Evolutionary conservation across 2,329 filamentous ascomycete genomes (phyloP), one percentile per base, ranked within the genome.

Genomic region (Atkinsonella hypoxylon): DNA sequence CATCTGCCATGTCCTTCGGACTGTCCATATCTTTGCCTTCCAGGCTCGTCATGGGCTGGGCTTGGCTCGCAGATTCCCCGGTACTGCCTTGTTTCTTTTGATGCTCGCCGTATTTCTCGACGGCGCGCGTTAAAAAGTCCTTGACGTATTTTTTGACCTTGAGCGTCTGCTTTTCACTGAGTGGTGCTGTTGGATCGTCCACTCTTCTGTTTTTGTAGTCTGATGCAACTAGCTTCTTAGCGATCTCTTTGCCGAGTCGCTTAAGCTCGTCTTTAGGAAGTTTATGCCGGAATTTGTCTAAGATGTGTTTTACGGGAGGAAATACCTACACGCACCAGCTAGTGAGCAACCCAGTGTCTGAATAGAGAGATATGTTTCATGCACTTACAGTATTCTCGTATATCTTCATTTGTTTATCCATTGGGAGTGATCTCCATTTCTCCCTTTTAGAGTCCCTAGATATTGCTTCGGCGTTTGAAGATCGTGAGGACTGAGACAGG

Each of bases 181-280:
- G 83, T 46, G 64, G 59, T n/a, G 64, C 63, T 12, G 81, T 87
- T 0, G 89, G 91, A 61, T 96, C 84, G 44, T 81, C 77, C 10
- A 96, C 89, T n/a, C 89, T 83, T 45, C 82, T 81, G 61, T 91
- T 85, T 65, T 95, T 95, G 70, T 87, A 96, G 65, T 97, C 91
- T 0, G 89, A 93, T 17, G 87, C 81, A 18, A 95, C 90, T 13
- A 97, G 78, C 66, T 91, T 95, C 68, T 95, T 95, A 51, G 82
- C 82, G 45, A 91, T 78, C 65, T 84, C 76, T 59, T 82, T 81
- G 50, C 74, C 76, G 45, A 82, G 74, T 51, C 76, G 76, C 61
- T 83, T 83, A 3, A 83, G 64, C 47, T 83, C 78, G 7, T 96
- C 89, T 62, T 85, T 90, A 4, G 89, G 87, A 20, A 97, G 80